These are phyloP conservation scores for Zasmidium angulare DNA, from an alignment of 2,329 filamentous ascomycete genomes.

Conservation along the genomic window DNA sequence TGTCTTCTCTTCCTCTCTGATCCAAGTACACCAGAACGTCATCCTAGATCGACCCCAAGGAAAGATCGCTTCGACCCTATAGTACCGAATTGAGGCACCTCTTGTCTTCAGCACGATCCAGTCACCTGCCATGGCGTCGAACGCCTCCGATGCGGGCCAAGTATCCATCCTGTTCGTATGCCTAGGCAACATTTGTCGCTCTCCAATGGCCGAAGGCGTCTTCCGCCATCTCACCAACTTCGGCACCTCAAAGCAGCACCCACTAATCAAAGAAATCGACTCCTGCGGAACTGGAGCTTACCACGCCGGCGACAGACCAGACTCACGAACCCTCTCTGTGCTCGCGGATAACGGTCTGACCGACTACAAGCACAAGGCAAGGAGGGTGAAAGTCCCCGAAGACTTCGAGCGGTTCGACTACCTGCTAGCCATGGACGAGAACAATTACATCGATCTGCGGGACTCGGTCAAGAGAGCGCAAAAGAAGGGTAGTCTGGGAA, in stretches of 20 bases:
- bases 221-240: conserved; percentile 69
- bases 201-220: conserved; percentile 94
- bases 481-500: conserved; percentile 37
- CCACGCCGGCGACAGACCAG: conserved; percentile 73
- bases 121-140: conserved; percentile 9
- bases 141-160: conserved; percentile 27
- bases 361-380: conserved; percentile 73
- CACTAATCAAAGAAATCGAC: conserved; percentile 69
- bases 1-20: neutral
- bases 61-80: neutral
- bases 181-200: conserved; percentile 90
- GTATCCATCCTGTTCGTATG: conserved; percentile 90
- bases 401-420: conserved; percentile 91
- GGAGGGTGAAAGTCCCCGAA: conserved; percentile 63
- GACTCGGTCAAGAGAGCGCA: conserved; percentile 56
- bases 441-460: conserved; percentile 72
- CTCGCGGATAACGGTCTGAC: conserved; percentile 67
- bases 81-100: neutral
- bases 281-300: conserved; percentile 90
- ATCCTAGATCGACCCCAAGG: neutral
- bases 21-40: neutral
- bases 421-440: conserved; percentile 89
- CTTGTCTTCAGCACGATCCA: neutral
- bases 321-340: conserved; percentile 79
- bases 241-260: conserved; percentile 48